Base-by-base conservation (phyloP, 129 eudicot genomes). In the sunflower (Helianthus annuus) region DNA sequence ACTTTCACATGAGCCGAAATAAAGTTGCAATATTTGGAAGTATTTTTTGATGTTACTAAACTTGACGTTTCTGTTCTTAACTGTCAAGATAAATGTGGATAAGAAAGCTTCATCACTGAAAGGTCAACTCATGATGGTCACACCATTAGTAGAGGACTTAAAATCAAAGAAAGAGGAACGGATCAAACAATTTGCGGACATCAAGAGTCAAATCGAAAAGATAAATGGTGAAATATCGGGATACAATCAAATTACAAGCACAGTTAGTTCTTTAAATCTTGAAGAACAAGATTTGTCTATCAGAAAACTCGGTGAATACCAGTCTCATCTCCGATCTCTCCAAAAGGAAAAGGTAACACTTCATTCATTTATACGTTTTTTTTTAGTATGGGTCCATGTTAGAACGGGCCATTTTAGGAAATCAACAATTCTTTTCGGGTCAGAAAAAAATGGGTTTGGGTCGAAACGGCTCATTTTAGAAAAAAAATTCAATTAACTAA, bases 331-430 rank as follows among this genome's bases (percentile, higher is more conserved):
- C 22, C 83, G 66, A 24, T 75, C 89, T 45, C 87, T 85, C 38
- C 91, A 90, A 77, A 90, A 85, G 81, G 95, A 90, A 73, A 90
- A 87, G 95, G 97, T 87, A 79, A 66, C 27, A 16, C 15, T 39
- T 3, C 42, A n/a, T 71, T 57, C 62, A 9, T 36, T 45, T 40
- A 34, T 76, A 22, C 53, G 17, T 57, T 58, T 46, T 72, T 53
- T 4, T 13, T 42, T 46, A 14, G 9, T 57, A 11, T 0, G 58
- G 29, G 2, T 1, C 11, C 13, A 3, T 17, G 27, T 53, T 9
- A 56, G 14, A 17, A 8, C 6, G 13, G 34, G 32, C 34, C 13
- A 11, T 19, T 19, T 8, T 17, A 56, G 10, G 10, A 19, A 19
- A 56, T 16, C 59, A 22, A 17, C 6, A 19, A 19, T 56, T 4